These are phyloP conservation scores for Penicillium verrucosum DNA, from an alignment of 2,329 filamentous ascomycete species.

Conservation along the genomic window DNA sequence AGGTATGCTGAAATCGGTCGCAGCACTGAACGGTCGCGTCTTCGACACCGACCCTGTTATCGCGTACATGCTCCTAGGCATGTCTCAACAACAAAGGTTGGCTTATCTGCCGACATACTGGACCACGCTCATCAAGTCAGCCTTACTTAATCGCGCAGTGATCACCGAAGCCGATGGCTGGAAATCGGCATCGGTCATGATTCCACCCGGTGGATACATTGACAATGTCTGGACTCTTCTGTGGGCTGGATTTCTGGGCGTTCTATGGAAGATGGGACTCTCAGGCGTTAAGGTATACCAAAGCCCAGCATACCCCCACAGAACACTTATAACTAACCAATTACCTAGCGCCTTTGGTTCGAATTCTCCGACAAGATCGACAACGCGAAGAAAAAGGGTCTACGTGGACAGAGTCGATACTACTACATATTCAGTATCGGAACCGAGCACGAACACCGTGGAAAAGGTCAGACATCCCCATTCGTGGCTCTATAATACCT, in stretches of 20 bases:
- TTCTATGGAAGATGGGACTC: slow-evolving; percentile 20
- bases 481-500: background rate
- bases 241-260: slow-evolving; percentile 18
- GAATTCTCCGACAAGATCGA: slow-evolving; percentile 24
- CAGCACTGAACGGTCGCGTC: slow-evolving; percentile 19
- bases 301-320: background rate
- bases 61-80: slow-evolving; percentile 21
- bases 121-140: slow-evolving; percentile 18
- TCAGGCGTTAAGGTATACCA: slow-evolving; percentile 14
- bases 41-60: slow-evolving; percentile 23
- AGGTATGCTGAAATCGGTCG: slow-evolving; percentile 13
- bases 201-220: slow-evolving; percentile 17
- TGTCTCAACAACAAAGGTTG: slow-evolving; percentile 17
- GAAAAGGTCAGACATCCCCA: slow-evolving; percentile 14
- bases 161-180: slow-evolving; percentile 25
- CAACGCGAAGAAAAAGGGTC: slow-evolving; percentile 19
- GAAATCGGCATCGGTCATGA: slow-evolving; percentile 21
- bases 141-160: slow-evolving; percentile 19
- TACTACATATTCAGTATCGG: slow-evolving; percentile 27
- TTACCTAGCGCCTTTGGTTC: slow-evolving; percentile 17
- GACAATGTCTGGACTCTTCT: slow-evolving; percentile 21
- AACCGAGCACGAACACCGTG: slow-evolving; percentile 22
- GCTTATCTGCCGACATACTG: slow-evolving; percentile 23
- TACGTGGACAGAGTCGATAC: slow-evolving; percentile 18
- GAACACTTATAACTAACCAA: background rate